Conservation (phyloP, 2,329 filamentous ascomycete genomes). For the Epichloe gansuensis region DNA sequence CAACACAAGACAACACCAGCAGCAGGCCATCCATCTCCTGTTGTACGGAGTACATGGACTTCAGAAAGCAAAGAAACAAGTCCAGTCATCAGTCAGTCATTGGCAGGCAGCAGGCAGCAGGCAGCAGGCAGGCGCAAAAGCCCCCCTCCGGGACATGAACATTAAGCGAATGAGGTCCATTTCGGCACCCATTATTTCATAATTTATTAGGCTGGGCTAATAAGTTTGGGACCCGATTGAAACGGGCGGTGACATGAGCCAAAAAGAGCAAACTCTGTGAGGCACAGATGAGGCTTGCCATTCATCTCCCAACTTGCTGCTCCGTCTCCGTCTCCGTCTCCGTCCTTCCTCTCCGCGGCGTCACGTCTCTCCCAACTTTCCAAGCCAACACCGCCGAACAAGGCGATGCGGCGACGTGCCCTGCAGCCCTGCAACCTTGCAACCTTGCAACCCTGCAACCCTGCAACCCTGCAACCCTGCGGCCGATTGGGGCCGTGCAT, state of each 20-base stretch:
- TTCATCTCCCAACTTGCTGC: conserved; percentile 5
- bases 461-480: not conserved
- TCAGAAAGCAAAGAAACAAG: conserved; percentile 1
- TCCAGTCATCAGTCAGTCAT: not conserved
- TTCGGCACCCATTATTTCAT: conserved; percentile 7
- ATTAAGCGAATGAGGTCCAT: conserved; percentile 7
- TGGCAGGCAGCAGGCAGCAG: not conserved
- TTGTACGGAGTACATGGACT: not conserved
- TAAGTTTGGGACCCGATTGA: conserved; percentile 19
- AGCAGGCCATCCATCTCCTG: conserved; percentile 5
- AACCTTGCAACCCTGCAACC: too few relatives aligned
- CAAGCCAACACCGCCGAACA: conserved; percentile 3
- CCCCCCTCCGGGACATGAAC: conserved; percentile 3
- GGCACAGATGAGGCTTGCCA: conserved; percentile 9
- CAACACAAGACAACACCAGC: not conserved
- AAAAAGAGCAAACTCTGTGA: conserved; percentile 4
- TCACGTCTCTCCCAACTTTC: not conserved
- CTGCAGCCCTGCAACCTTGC: not conserved
- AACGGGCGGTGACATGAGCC: conserved; percentile 23
- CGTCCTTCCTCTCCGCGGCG: not conserved
- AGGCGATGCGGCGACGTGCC: conserved; percentile 9
- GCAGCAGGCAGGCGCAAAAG: not conserved
- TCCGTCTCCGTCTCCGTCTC: not conserved
- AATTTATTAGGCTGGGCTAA: conserved; percentile 6
- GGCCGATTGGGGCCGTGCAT: conserved; percentile 11